Percentiles rank a stretch among this genome's conserved stretches.
phyloP scores from a whole-genome alignment of 768 basidiomycete species.

The Mycena crocata region DNA sequence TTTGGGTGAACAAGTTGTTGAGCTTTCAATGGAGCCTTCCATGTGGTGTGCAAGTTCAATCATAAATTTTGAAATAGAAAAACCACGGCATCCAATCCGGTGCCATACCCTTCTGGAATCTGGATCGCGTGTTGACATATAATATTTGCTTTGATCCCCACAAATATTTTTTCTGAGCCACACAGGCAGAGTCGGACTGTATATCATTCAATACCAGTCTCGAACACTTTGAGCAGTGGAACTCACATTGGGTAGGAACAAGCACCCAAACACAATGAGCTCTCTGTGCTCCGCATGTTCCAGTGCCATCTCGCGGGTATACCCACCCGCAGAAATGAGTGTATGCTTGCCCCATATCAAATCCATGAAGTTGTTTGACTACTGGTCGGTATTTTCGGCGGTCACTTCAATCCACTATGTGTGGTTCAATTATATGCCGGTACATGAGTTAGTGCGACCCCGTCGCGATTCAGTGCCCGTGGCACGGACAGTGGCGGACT shows the following conservation, averaged over 20 bases:
- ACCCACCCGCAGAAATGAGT: slow-evolving; percentile 16
- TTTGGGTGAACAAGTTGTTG: too few relatives aligned
- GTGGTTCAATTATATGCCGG: slow-evolving; percentile 15
- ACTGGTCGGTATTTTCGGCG: background rate
- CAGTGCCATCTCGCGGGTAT: slow-evolving; percentile 1
- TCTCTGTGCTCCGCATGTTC: slow-evolving; percentile 7
- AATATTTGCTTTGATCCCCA: slow-evolving; percentile 18
- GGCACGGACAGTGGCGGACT: background rate
- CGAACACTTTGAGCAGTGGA: background rate
- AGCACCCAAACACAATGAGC: slow-evolving; percentile 12
- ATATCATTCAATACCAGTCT: background rate
- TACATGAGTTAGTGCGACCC: slow-evolving; percentile 19
- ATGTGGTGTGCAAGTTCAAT: too few relatives aligned
- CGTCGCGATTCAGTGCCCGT: slow-evolving; percentile 13
- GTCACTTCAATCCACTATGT: background rate
- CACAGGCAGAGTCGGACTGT: slow-evolving; percentile 17
- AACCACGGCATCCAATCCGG: too few relatives aligned
- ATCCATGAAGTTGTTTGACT: slow-evolving; percentile 11
- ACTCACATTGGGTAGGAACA: slow-evolving; percentile 18
- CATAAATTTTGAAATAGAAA: too few relatives aligned
- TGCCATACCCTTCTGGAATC: too few relatives aligned
- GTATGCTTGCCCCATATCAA: slow-evolving; percentile 1
- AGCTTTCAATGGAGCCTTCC: too few relatives aligned
- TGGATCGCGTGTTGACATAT: slow-evolving; percentile 1
- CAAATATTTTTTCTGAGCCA: slow-evolving; percentile 3